Base-by-base conservation (phyloP, 2,329 filamentous ascomycete species). In the Elsinoe fawcettii region DNA sequence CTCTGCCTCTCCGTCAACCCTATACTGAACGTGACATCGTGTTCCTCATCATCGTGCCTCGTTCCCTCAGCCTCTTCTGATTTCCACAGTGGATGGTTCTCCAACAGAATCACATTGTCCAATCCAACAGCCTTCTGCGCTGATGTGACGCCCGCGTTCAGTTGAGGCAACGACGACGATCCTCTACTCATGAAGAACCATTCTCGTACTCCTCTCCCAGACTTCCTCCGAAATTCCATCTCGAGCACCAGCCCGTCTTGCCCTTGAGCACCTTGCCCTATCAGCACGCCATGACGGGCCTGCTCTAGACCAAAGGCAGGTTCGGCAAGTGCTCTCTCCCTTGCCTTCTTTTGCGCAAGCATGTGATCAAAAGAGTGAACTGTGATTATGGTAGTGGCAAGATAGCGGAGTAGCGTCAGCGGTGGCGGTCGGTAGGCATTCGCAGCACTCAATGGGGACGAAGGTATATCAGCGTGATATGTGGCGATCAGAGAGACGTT, bases 1-100 rank as follows among this genome's bases (percentile, higher is more conserved):
- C 87, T 81, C 74, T 99, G 93, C 75, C 93, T 90, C 59, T 96
- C 92, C 16, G 92, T 97, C 59, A 99, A 74, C 0, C 86, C 85
- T 3, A 99, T 73, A 62, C 87, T 86, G 68, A 99, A 99, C 0
- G 92, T 96, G 8, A 87, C 86, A 3, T 82, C 55, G 16, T 56
- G 80, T 59, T 82, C 77, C 23, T 80, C 79, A 1, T 69, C 78
- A 1, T 66, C 74, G 0, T 62, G 70, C 1, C 67, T 73, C 1
- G 66, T 71, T 16, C 61, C 66, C 0, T 65, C 66, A 2, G 70
- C 69, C 2, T 68, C 69, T 8, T 74, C 73, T 47, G 71, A 71
- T 1, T 75, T 78, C 72, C 87, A 95, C 51, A 83, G 73, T 0
- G 86, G 80, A 71, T 95, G 88, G 63, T 96, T 89, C 39, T 87